Conservation (phyloP, 2,329 filamentous ascomycete genomes). For the Aphanoascus verrucosus region DNA sequence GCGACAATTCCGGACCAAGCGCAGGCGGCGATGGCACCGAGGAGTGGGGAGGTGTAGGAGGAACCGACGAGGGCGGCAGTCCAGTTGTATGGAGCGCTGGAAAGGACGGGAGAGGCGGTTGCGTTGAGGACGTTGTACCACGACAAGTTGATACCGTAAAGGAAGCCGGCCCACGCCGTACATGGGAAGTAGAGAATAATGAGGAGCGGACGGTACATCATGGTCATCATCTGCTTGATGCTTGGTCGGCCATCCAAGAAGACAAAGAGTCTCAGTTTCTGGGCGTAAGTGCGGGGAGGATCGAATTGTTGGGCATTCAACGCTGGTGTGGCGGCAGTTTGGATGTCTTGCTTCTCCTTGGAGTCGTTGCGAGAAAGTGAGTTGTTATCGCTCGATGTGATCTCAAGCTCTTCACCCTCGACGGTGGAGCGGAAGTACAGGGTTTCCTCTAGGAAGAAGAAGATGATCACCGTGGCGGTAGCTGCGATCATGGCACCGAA, state of each 20-base stretch:
- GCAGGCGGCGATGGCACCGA: slow-evolving; percentile 18
- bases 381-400: slow-evolving; percentile 6
- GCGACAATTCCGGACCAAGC: slow-evolving; percentile 11
- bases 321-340: not conserved
- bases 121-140: slow-evolving; percentile 28
- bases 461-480: slow-evolving; percentile 42
- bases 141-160: slow-evolving; percentile 22
- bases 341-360: slow-evolving; percentile 5
- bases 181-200: slow-evolving; percentile 25
- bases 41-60: slow-evolving; percentile 21
- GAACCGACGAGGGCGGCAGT: slow-evolving; percentile 21
- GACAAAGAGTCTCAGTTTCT: slow-evolving; percentile 23
- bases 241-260: slow-evolving; percentile 13
- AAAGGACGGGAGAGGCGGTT: slow-evolving; percentile 23
- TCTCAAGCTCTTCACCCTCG: slow-evolving; percentile 22
- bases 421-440: slow-evolving; percentile 40
- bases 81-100: slow-evolving; percentile 22
- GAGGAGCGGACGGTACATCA: slow-evolving; percentile 20
- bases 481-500: slow-evolving; percentile 47
- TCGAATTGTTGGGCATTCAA: slow-evolving; percentile 1
- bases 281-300: slow-evolving; percentile 5
- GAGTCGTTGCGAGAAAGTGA: slow-evolving; percentile 1
- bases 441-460: slow-evolving; percentile 52
- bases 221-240: slow-evolving; percentile 16
- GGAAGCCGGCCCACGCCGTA: slow-evolving; percentile 22